Base-by-base conservation (phyloP, 306 rosid species). In the Cyclanthera cordifolia region DNA sequence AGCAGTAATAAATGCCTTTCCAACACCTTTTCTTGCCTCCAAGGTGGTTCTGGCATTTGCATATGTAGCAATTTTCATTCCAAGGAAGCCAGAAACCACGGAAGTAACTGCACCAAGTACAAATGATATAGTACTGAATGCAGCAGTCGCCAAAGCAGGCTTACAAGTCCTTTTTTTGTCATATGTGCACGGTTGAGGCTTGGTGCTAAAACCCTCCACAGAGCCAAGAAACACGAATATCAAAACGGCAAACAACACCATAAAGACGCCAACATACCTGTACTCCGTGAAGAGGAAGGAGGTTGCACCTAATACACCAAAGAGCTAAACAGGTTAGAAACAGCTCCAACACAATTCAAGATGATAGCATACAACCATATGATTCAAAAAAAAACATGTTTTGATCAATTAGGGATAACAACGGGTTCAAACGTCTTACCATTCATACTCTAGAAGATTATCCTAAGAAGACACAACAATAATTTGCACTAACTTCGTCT, bases 31-130 rank as follows among this genome's bases (percentile, higher is more conserved):
- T 75, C 99, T 80, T 59, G 96, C 96, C 83, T 90, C 96, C 63
- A 90, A 67, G 4, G 96, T 90, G 64, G 95, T 93, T 82, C 96
- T 85, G 60, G 99, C 99, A 79, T 93, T 93, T 21, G 99, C 99
- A 21, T 87, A 90, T 21, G 96, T 90, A 34, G 96, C 99, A 77
- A 93, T 93, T 75, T 87, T 93, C 96, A 90, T 93, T 72, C 99
- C 99, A 68, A 87, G 96, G 83, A 89, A 93, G 24, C 99, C 99
- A 69, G 96, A 90, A 72, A 87, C 20, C 74, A 90, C 84, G 6
- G 96, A 93, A 0, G 96, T 90, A 76, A 93, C 13, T 15, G 85
- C 95, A 73, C 99, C 99, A 2, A 93, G 95, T 74, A 93, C 8
- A 57, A 93, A 93, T 24, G 96, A 78, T 41, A 90, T 6, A 24